A percentile compares a stretch with the other conserved stretches of the same genome.
Evolutionary conservation across 192 early-diverging fungal genomes (phyloP).

Genomic region (Tieghemiomyces parasiticus): DNA sequence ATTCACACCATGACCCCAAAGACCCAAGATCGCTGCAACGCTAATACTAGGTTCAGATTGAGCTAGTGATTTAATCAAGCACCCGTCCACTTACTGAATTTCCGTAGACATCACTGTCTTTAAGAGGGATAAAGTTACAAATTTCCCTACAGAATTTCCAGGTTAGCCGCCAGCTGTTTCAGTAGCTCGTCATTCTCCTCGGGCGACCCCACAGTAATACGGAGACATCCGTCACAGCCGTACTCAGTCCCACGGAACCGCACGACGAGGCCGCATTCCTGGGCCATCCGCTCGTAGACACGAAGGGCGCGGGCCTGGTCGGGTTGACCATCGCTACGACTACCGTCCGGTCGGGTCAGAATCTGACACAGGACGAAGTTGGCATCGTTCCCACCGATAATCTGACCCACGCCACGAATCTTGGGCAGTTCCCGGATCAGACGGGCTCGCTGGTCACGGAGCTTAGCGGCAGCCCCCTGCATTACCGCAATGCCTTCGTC

Average conservation of each 20-base stretch:
- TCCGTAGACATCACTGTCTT: no score
- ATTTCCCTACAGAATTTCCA: constrained; percentile 10
- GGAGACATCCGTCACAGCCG: constrained; percentile 86
- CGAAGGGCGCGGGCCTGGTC: constrained; percentile 51
- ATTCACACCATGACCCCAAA: no score
- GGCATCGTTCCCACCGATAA: constrained; percentile 80
- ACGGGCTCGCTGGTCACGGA: constrained; percentile 45
- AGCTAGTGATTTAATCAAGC: no score
- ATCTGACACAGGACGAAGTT: constrained; percentile 92
- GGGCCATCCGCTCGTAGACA: constrained; percentile 76
- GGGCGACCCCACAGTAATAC: constrained; percentile 84
- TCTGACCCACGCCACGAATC: constrained; percentile 48
- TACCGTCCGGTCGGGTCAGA: constrained; percentile 33
- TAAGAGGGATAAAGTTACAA: no score
- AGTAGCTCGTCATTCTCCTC: constrained; percentile 68
- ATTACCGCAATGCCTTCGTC: constrained; percentile 51
- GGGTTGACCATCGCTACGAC: constrained; percentile 44
- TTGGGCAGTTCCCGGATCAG: constrained; percentile 46
- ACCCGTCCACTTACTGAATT: no score
- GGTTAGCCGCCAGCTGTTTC: constrained; percentile 25
- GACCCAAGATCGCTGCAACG: no score
- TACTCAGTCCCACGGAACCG: constrained; percentile 83
- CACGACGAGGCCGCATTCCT: constrained; percentile 76
- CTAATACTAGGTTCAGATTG: no score
- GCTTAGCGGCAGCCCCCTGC: constrained; percentile 34